Evolutionary conservation across 768 basidiomycete genomes (phyloP), one percentile per base, ranked within the genome.

Genomic region (Auricularia auricula-judae): DNA sequence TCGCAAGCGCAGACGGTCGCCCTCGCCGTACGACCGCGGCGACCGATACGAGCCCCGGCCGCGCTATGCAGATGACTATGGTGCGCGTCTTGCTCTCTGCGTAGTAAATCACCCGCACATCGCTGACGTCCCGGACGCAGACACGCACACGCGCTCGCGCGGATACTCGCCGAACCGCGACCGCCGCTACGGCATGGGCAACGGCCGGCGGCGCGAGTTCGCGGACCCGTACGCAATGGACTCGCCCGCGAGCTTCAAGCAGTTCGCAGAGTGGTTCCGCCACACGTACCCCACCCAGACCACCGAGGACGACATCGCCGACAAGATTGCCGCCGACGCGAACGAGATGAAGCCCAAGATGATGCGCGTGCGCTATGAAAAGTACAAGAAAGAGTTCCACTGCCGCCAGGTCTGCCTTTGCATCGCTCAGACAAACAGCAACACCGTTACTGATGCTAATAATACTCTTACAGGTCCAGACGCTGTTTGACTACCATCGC

Each of bases 401-500:
- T 87, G 86, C 58, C 83, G 83, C 65, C 94, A 97, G 87, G 94
- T 95, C 72, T 79, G 88, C 12, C 39, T 42, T 3, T 8, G 39
- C 39, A 7, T 14, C 39, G 7, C 39, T 42, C 12, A 8, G 29
- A 29, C 29, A 80, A 11, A 11, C 10, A n/a, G 39, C 54, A 33
- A 54, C 16, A 56, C 1, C 54, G 29, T 14, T 8, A 16, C 10
- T 56, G 11, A 36, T 36, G 3, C 11, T 16, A 10, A 36, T 33
- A 2, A 12, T 12, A 56, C 29, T 11, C 54, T 5, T 56, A n/a
- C 82, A 98, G 94, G 85, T 96, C 72, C 91, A 92, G 80, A 89
- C 89, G 65, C 89, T 98, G 83, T 97, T 93, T 82, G 89, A 97
- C 39, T 89, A 93, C 76, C 95, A 98, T 79, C 85, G 87, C 76